Conservation (phyloP, 345 rosid genomes). For the Citrus australasica region DNA sequence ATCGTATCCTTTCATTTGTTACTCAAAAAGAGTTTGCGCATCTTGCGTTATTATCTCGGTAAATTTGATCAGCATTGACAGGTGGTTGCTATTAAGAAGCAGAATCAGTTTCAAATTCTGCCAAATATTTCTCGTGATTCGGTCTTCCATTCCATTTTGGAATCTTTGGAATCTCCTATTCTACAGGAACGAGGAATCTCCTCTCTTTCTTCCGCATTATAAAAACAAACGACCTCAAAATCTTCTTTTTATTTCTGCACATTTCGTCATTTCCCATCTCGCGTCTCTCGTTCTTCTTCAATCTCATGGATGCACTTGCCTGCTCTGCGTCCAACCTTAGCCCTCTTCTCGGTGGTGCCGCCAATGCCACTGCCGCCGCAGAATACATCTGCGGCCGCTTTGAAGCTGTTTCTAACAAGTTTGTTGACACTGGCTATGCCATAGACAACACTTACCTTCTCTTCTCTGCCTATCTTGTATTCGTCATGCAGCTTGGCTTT, state of each 20-base stretch:
- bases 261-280: background rate
- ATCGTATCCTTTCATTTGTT: background rate
- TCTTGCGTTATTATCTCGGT: background rate
- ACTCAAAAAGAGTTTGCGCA: background rate
- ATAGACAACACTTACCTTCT: slow-evolving; percentile 55
- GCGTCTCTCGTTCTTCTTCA: no score
- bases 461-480: slow-evolving; percentile 58
- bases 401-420: slow-evolving; percentile 24
- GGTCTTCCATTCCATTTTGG: background rate
- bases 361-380: slow-evolving; percentile 38
- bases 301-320: slow-evolving; percentile 17
- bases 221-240: background rate
- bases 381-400: slow-evolving; percentile 47
- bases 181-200: background rate
- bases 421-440: slow-evolving; percentile 42
- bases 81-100: background rate
- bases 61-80: background rate
- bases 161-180: background rate
- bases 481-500: slow-evolving; percentile 59
- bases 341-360: slow-evolving; percentile 29
- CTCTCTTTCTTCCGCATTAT: background rate
- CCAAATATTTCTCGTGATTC: background rate
- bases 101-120: background rate
- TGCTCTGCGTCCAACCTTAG: slow-evolving; percentile 38
- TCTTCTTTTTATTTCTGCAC: background rate